Evolutionary conservation across 2,329 filamentous ascomycete genomes (phyloP).

Genomic region (Colletotrichum tropicale): DNA sequence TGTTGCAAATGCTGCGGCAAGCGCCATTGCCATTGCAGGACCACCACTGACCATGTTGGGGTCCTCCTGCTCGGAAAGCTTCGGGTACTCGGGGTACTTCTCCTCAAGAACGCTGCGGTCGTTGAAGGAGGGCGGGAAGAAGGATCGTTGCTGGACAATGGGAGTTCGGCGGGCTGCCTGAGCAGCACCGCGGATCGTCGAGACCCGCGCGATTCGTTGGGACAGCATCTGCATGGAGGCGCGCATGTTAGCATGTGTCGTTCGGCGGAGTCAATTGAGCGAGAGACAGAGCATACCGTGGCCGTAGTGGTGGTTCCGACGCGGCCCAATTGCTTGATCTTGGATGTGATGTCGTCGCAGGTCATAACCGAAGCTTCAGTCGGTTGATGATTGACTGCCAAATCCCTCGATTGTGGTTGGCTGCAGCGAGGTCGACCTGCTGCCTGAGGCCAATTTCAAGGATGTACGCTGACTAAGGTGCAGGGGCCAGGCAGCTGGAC

Average conservation of each 20-base stretch:
- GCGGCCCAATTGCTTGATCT: constrained; percentile 27
- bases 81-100: constrained; percentile 54
- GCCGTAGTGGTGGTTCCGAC: constrained; percentile 36
- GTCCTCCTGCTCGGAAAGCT: constrained; percentile 64
- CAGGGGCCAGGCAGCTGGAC: background rate
- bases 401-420: constrained; percentile 23
- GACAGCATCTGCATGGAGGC: constrained; percentile 59
- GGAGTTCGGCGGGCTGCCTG: constrained; percentile 54
- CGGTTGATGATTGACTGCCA: constrained; percentile 24
- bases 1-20: background rate
- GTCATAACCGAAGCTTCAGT: constrained; percentile 23
- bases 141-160: constrained; percentile 61
- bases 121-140: constrained; percentile 55
- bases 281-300: constrained; percentile 30
- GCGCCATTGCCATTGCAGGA: background rate
- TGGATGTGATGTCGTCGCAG: constrained; percentile 25
- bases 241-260: background rate
- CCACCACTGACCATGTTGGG: constrained; percentile 65
- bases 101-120: constrained; percentile 52
- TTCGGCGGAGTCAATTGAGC: background rate
- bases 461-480: background rate
- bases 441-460: constrained; percentile 37
- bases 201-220: constrained; percentile 60
- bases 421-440: background rate
- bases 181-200: constrained; percentile 46